Evolutionary conservation across 306 rosid species (phyloP).

Genomic region (Lagenaria siceraria): DNA sequence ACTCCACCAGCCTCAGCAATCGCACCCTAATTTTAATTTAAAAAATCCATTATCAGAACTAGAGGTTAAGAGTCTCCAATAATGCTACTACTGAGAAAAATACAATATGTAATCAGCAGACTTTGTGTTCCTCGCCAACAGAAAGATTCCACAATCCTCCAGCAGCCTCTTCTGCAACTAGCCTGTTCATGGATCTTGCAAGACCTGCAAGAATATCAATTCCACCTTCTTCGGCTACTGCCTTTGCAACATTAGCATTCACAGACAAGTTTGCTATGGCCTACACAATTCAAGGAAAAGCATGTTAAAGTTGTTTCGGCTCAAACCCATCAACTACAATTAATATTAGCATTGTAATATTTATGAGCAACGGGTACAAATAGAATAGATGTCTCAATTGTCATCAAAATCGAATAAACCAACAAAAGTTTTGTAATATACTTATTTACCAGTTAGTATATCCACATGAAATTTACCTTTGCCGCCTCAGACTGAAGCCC

Average conservation of each 20-base stretch:
- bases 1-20: constrained; percentile 98
- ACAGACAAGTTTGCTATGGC: constrained; percentile 99
- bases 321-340: constrained; percentile 1
- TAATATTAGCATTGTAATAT: background rate
- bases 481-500: constrained; percentile 99
- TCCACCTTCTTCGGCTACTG: constrained; percentile 99
- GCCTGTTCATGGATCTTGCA: constrained; percentile 94
- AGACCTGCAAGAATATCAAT: constrained; percentile 88
- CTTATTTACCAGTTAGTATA: background rate
- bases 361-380: background rate
- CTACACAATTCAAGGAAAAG: constrained; percentile 22
- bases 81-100: background rate
- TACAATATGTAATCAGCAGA: constrained; percentile 20
- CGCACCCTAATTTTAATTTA: constrained; percentile 53
- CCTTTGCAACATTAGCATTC: constrained; percentile 89
- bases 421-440: background rate
- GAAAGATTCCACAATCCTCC: constrained; percentile 99
- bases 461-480: constrained; percentile 38
- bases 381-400: background rate
- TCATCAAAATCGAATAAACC: background rate
- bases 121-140: constrained; percentile 99
- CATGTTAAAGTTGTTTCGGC: constrained; percentile 1
- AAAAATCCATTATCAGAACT: constrained; percentile 12
- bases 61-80: constrained; percentile 9
- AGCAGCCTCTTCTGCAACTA: constrained; percentile 99